Base-by-base conservation (phyloP, 352 stramenopile genomes). In the Aphanomyces stellatus region DNA sequence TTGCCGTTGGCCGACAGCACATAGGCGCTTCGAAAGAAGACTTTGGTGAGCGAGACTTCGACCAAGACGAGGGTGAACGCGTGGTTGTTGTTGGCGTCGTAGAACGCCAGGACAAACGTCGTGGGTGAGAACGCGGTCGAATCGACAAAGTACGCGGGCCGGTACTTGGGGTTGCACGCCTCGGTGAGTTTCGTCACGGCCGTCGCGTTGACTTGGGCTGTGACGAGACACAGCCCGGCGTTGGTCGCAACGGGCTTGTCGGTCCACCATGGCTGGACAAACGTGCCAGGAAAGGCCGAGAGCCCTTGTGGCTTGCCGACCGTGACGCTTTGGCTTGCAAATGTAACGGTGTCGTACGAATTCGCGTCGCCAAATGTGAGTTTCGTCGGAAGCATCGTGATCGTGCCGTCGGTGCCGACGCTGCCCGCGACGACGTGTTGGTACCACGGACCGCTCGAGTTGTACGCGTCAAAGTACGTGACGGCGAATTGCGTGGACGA, bases 231-330 rank as follows among this genome's bases (percentile, higher is more conserved):
- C 19, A 92, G 72, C 35, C 80, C 83, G 19, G 79, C 72, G 4
- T 74, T 73, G 51, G 71, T 76, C 1, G 63, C 69, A 33, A 76
- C 70, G 22, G 76, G 78, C 2, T 69, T 56, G 63, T 78, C 83
- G 53, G 71, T 69, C 68, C 86, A 92, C 80, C 81, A 92, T 22
- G 83, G 79, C 22, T 90, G 71, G 0, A 74, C 76, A 62, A 92
- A 79, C 37, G 60, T 75, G 69, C 85, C 63, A 62, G 74, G 83
- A 25, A 76, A 70, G 71, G 78, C 86, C 63, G 81, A 79, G 28
- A 92, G 72, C 5, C 79, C 62, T 63, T 81, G 72, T 25, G 83
- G 83, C 40, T 76, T 82, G 57, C 79, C 81, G 51, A 90, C 77
- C 31, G 74, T 82, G 35, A 80, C 89, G 40, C 24, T 74, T n/a